A percentile compares a stretch with the other conserved stretches of the same genome.
phyloP scores from a whole-genome alignment of 2,329 filamentous ascomycete genomes.

The Hymenoscyphus fraxineus region DNA sequence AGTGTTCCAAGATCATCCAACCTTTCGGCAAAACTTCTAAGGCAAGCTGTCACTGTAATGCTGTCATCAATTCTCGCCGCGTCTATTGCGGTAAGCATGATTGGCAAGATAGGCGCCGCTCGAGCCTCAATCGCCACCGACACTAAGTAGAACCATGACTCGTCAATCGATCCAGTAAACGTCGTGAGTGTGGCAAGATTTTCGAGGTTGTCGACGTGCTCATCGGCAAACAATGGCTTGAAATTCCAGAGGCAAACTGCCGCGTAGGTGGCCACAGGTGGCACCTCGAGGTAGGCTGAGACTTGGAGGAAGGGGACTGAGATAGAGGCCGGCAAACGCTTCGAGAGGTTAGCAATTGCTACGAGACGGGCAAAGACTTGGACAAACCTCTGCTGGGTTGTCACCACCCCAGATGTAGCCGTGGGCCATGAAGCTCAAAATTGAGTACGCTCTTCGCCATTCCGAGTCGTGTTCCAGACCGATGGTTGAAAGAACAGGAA shows the following conservation, averaged over 20 bases:
- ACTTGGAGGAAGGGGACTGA: constrained; percentile 78
- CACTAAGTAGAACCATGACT: constrained; percentile 98
- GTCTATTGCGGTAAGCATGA: constrained; percentile 84
- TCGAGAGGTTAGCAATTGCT: constrained; percentile 18
- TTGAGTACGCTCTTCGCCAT: constrained; percentile 89
- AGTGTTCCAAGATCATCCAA: constrained; percentile 79
- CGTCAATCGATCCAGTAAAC: constrained; percentile 90
- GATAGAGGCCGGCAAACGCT: constrained; percentile 71
- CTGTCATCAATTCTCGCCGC: constrained; percentile 71
- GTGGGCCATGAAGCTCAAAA: constrained; percentile 88
- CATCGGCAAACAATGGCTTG: constrained; percentile 81
- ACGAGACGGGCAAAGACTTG: background rate
- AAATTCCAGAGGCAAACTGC: constrained; percentile 95
- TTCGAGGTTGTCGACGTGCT: constrained; percentile 76
- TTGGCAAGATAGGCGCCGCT: constrained; percentile 77
- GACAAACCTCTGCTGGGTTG: constrained; percentile 64
- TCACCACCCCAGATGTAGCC: constrained; percentile 96
- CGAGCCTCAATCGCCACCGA: constrained; percentile 94
- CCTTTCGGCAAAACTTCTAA: constrained; percentile 80
- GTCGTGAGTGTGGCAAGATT: constrained; percentile 86
- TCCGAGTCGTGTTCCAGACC: constrained; percentile 80
- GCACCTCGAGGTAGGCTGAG: constrained; percentile 75
- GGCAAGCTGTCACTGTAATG: constrained; percentile 67
- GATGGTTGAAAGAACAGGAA: constrained; percentile 80
- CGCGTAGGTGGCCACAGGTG: constrained; percentile 90